phyloP scores from a whole-genome alignment of 805 yeast species.

The Hanseniaspora vineae region DNA sequence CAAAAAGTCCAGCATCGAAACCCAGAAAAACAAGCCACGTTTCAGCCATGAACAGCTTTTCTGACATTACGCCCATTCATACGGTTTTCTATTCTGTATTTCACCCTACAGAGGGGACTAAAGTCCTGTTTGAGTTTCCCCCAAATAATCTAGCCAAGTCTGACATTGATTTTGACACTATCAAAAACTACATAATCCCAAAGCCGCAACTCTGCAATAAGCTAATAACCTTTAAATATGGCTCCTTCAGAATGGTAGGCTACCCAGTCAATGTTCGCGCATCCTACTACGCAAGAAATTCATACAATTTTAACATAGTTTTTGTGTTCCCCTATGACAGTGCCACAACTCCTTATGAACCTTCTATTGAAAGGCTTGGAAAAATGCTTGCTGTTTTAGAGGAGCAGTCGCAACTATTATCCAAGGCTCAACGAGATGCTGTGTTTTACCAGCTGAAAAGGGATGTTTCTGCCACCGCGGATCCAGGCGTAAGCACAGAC shows the following conservation, averaged over 20 bases:
- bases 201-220: constrained; percentile 83
- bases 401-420: constrained; percentile 70
- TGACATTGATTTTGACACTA: constrained; percentile 63
- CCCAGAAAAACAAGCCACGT: background rate
- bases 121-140: constrained; percentile 84
- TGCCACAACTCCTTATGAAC: constrained; percentile 77
- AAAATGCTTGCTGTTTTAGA: constrained; percentile 82
- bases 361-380: constrained; percentile 72
- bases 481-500: background rate
- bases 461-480: background rate
- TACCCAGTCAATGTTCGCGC: constrained; percentile 78
- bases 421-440: constrained; percentile 37
- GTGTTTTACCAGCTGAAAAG: constrained; percentile 17
- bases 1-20: background rate
- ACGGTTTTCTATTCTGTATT: constrained; percentile 85
- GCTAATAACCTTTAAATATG: constrained; percentile 60
- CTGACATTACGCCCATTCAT: constrained; percentile 77
- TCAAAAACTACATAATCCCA: constrained; percentile 87
- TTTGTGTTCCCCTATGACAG: constrained; percentile 78
- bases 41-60: constrained; percentile 9
- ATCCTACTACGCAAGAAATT: constrained; percentile 71
- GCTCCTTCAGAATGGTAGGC: constrained; percentile 62
- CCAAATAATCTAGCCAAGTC: constrained; percentile 33
- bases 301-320: constrained; percentile 85
- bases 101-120: constrained; percentile 93